Base-by-base conservation (phyloP, 441 rosid genomes). In the Daphne laureola region DNA sequence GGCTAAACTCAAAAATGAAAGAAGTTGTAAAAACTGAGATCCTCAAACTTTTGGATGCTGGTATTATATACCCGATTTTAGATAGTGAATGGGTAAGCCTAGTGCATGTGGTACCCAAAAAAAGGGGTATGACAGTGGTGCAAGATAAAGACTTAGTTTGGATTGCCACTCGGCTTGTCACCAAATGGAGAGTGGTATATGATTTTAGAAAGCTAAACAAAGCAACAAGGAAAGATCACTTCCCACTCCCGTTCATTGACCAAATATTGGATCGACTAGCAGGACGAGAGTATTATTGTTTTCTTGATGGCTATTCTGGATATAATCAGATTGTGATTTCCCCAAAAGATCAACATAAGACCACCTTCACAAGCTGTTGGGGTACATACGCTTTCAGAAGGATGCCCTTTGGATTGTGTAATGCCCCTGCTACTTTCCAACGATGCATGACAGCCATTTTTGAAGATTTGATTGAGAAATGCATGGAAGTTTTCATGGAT, bases 401-500 rank as follows among this genome's bases (percentile, higher is more conserved):
- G 23, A 47, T 47, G 35, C 2, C 27, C 0, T 47, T 47, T 47
- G 35, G 51, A 3, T 1, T 47, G 2, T 47, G n/a, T 6, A 47
- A 47, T 47, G 51, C 14, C 11, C n/a, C 4, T 5, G 7, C 15
- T 7, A 63, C 43, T 0, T 63, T 63, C 8, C 15, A 49, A 26
- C 1, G 35, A 12, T 48, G 51, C 8, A 50, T 64, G 56, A 50
- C 31, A 18, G 16, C 48, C 0, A 64, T 64, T 0, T 16, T 45
- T 17, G 14, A 0, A 2, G 14, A 41, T 0, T 12, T 56, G 51
- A 8, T 57, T 0, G 15, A 51, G 14, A 17, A 64, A 2, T 13
- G 36, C 2, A 35, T 49, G 45, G 46, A 63, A 18, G 49, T 55
- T 2, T 55, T 46, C 13, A 55, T 48, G 61, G 67, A 49, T 38